Evolutionary conservation across 176 grass and related monocot genomes (phyloP).

Genomic region (Ensete ventricosum): DNA sequence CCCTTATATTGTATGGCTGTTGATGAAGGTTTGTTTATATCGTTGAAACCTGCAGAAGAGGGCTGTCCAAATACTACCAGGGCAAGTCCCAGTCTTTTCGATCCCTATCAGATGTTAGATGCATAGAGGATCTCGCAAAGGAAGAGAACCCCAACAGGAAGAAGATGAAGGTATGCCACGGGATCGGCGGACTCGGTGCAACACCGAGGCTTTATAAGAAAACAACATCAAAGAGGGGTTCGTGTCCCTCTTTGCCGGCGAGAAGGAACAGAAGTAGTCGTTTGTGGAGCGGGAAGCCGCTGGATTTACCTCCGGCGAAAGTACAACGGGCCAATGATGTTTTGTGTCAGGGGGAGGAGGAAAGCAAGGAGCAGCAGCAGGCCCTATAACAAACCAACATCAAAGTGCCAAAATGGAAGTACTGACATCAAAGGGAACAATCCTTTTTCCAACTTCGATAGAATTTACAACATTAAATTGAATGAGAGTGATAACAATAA

Average conservation of each 20-base stretch:
- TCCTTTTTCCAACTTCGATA: too few relatives aligned
- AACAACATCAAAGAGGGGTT: not conserved
- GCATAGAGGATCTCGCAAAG: constrained; percentile 11
- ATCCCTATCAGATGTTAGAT: constrained; percentile 1
- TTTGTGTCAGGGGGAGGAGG: too few relatives aligned
- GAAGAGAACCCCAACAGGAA: not conserved
- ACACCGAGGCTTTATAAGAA: not conserved
- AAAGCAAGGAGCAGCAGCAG: too few relatives aligned
- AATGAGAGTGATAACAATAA: too few relatives aligned
- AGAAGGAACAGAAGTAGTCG: not conserved
- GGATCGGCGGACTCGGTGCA: not conserved
- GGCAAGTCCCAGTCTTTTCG: constrained; percentile 7
- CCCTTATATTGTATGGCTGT: too few relatives aligned
- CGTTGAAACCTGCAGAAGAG: constrained; percentile 3
- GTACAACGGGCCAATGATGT: not conserved
- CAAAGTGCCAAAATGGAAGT: too few relatives aligned
- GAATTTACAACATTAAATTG: too few relatives aligned
- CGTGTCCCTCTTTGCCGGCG: not conserved
- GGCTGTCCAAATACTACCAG: not conserved
- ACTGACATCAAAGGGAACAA: too few relatives aligned
- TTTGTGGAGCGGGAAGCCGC: not conserved
- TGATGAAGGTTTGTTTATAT: not conserved
- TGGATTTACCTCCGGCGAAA: not conserved
- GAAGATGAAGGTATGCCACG: not conserved
- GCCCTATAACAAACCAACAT: too few relatives aligned